Percentiles rank a stretch among this genome's conserved stretches.
phyloP scores from a whole-genome alignment of 768 basidiomycete species.

The Erythrobasidium yunnanense region DNA sequence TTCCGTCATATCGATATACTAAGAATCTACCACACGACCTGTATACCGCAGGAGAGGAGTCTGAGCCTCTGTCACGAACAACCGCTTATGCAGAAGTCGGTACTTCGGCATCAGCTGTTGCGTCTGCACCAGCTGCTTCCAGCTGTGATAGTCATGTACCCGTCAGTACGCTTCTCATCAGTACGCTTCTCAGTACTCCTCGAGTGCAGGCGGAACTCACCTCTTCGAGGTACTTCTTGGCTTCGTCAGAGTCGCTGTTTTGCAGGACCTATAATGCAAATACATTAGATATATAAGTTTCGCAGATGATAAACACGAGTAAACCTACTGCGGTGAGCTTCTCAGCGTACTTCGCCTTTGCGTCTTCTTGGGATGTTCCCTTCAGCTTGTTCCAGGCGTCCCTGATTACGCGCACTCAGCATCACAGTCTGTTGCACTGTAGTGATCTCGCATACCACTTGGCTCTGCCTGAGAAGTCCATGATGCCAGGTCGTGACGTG shows the following conservation, averaged over 20 bases:
- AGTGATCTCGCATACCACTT: conserved; percentile 59
- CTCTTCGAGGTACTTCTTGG: conserved; percentile 52
- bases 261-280: conserved; percentile 50
- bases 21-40: too few species aligned
- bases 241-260: conserved; percentile 47
- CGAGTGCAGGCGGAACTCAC: too few species aligned
- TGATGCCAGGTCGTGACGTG: conserved; percentile 56
- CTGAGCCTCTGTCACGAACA: neutral
- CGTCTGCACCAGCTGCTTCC: conserved; percentile 1
- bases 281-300: conserved; percentile 10
- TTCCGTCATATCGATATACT: too few species aligned
- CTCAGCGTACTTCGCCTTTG: conserved; percentile 61
- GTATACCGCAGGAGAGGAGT: neutral
- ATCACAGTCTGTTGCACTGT: too few species aligned
- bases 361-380: conserved; percentile 62
- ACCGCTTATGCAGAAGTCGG: neutral
- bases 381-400: conserved; percentile 71
- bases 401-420: conserved; percentile 46
- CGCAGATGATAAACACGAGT: too few species aligned
- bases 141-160: neutral
- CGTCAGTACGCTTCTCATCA: too few species aligned
- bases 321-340: conserved; percentile 34
- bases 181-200: too few species aligned
- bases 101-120: neutral
- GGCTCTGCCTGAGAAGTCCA: conserved; percentile 76